Percentiles rank a stretch among this genome's conserved stretches.
phyloP scores from a whole-genome alignment of 768 basidiomycete genomes.

The Russula vinacea region DNA sequence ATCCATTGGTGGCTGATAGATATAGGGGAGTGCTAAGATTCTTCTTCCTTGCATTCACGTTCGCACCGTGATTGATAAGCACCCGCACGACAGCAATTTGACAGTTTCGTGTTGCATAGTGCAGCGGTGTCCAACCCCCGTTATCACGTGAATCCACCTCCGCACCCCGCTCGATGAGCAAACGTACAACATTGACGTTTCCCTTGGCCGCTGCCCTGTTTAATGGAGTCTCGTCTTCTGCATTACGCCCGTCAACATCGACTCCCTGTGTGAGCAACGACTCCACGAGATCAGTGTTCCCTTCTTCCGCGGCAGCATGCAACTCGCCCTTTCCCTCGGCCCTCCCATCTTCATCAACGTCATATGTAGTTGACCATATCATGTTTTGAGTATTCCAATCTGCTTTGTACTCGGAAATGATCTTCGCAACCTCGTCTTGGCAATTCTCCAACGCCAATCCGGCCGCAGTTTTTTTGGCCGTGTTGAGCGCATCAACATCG shows the following conservation, averaged over 20 bases:
- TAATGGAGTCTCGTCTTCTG: neutral
- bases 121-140: neutral
- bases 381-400: neutral
- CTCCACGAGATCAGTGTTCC: neutral
- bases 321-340: neutral
- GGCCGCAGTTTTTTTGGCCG: neutral
- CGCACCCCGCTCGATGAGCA: neutral
- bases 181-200: neutral
- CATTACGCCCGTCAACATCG: neutral
- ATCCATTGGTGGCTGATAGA: neutral
- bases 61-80: neutral
- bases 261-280: neutral
- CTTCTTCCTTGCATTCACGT: neutral
- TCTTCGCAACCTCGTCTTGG: neutral
- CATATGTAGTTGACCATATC: neutral
- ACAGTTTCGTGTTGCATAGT: neutral
- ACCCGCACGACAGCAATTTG: neutral
- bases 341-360: neutral
- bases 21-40: neutral
- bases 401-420: neutral
- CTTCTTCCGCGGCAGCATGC: neutral
- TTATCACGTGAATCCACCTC: conserved; percentile 4
- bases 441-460: neutral
- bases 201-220: neutral
- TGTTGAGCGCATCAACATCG: neutral